Evolutionary conservation across 305 asterid species (phyloP), one percentile per base, ranked within the genome.

Genomic region (Fraxinus nigra): DNA sequence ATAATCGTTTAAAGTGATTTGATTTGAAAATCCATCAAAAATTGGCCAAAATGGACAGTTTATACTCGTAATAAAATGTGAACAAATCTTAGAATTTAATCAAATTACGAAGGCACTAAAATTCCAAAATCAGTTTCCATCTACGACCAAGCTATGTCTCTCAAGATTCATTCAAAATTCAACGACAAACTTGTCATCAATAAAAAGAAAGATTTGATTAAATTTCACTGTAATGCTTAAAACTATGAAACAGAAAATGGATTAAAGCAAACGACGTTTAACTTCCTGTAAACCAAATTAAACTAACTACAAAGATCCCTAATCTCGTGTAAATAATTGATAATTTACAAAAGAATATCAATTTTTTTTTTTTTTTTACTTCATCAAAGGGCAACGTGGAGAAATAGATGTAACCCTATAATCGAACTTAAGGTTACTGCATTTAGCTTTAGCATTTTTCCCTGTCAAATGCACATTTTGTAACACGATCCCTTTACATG

Each of bases 401-500:
- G 74, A 26, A 67, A 67, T 67, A 26, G 74, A 67, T 26, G 74
- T 11, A 67, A 28, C 35, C 37, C 35, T 26, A 28, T 26, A 0
- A 4, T 22, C 37, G 0, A 67, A 67, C 38, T 67, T 26, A 11
- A 67, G 74, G 37, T 67, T 67, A 10, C 9, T 67, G 37, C 74
- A 67, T 26, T 1, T 67, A 28, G 74, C 74, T 9, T 67, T 67
- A 0, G 74, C 74, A 67, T 28, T 67, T 26, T 28, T 33, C 20
- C 74, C 8, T 28, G 18, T 82, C 79, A 96, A 46, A 24, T 86
- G 34, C 48, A 96, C 93, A 82, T 93, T 91, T 76, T 93, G 86
- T 85, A 94, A 37, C 34, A 32, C 79, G 26, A 96, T 75, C 78
- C 90, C 92, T 85, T 82, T 80, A 85, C 99, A 96, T 20, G 98